A percentile compares a stretch with the other conserved stretches of the same genome.
These are phyloP conservation scores for Fraxinus angustifolia DNA, from an alignment of 305 asterid genomes.

Conservation along the genomic window DNA sequence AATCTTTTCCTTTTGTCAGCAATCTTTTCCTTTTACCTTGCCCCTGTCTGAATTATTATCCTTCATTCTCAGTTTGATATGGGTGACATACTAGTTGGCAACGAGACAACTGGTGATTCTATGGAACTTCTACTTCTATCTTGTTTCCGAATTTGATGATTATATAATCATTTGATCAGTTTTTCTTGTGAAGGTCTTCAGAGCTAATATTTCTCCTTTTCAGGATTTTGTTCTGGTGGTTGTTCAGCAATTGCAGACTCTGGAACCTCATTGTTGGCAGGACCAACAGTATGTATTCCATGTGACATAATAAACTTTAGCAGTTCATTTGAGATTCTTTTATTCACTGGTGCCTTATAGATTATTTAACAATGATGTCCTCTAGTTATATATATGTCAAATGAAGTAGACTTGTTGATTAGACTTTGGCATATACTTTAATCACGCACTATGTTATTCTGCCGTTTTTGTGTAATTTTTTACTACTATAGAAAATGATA, in stretches of 20 bases:
- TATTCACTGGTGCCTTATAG: neutral
- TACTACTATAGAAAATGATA: neutral
- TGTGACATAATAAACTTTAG: neutral
- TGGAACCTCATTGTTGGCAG: slow-evolving; percentile 87
- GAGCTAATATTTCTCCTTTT: slow-evolving; percentile 15
- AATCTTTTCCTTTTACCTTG: neutral
- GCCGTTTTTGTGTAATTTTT: neutral
- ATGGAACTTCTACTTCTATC: slow-evolving; percentile 2
- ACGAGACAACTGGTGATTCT: slow-evolving; percentile 65
- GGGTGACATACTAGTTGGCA: slow-evolving; percentile 85
- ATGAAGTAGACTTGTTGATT: neutral
- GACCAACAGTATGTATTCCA: slow-evolving; percentile 70
- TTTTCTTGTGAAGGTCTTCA: slow-evolving; percentile 14
- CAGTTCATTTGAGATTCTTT: neutral
- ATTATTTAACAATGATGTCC: neutral
- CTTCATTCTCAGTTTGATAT: slow-evolving; percentile 61
- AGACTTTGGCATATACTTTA: neutral
- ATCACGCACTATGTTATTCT: neutral
- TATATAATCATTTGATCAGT: neutral
- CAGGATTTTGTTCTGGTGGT: slow-evolving; percentile 74
- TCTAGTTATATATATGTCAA: neutral
- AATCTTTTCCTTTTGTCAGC: neutral
- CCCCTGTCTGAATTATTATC: slow-evolving; percentile 20
- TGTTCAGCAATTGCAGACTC: slow-evolving; percentile 94
- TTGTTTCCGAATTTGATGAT: slow-evolving; percentile 5